Percentiles rank a stretch among this genome's conserved stretches.
phyloP scores from a whole-genome alignment of 2,329 filamentous ascomycete species.

The Nannizziopsis barbatae region DNA sequence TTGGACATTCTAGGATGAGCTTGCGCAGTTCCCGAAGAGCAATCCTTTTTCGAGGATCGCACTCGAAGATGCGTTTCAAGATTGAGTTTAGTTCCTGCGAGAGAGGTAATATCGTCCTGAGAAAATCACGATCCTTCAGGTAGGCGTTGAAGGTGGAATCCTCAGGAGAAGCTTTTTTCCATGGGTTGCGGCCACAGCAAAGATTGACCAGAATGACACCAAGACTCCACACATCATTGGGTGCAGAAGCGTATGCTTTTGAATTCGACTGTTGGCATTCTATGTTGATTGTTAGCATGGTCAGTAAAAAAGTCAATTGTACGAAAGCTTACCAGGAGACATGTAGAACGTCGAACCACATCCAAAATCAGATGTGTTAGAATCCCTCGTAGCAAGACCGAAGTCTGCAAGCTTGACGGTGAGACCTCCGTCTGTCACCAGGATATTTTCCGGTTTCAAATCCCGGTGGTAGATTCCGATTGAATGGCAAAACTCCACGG shows the following conservation, averaged over 20 bases:
- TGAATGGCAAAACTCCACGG: conserved; percentile 88
- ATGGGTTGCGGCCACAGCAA: conserved; percentile 94
- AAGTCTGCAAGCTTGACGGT: conserved; percentile 96
- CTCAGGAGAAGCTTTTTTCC: conserved; percentile 89
- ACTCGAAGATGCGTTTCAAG: conserved; percentile 74
- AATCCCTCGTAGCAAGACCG: conserved; percentile 78
- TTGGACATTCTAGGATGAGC: conserved; percentile 63
- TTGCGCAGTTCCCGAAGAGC: conserved; percentile 66
- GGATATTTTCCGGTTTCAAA: conserved; percentile 94
- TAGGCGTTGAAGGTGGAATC: conserved; percentile 93
- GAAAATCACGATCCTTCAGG: conserved; percentile 70
- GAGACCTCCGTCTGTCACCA: conserved; percentile 77
- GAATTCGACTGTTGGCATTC: conserved; percentile 77
- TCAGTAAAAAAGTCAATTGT: background rate
- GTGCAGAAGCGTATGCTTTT: conserved; percentile 74
- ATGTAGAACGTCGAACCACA: conserved; percentile 99
- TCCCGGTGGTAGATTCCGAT: conserved; percentile 94
- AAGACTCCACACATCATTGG: conserved; percentile 97
- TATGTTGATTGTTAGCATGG: conserved; percentile 32
- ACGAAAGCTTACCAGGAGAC: conserved; percentile 69
- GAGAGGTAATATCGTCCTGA: conserved; percentile 84
- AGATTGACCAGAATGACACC: conserved; percentile 96
- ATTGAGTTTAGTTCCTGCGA: conserved; percentile 84
- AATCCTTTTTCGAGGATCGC: conserved; percentile 71
- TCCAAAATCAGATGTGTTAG: conserved; percentile 82